Evolutionary conservation across 768 basidiomycete genomes (phyloP), one percentile per base, ranked within the genome.

Genomic region (Tylopilus cervinicoccineus): DNA sequence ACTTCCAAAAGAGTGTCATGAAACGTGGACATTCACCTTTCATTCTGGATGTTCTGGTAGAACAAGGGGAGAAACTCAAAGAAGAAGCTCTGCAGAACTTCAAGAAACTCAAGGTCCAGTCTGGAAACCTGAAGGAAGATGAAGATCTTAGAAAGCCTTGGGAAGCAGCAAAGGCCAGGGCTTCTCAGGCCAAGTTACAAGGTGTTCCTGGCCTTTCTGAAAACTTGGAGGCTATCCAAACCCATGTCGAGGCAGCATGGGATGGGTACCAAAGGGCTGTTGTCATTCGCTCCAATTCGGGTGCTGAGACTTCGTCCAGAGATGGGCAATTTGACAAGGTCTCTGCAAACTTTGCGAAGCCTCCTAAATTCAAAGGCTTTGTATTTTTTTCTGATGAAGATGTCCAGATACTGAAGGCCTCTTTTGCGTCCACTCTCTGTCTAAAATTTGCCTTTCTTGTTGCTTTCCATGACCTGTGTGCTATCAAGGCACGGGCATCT

Each of bases 401-500:
- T 40, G 56, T 83, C 5, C 42, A 52, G 37, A 41, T 2, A 3
- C 33, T 70, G 20, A 82, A 80, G 56, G 81, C 83, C 0, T 84
- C 84, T 0, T 80, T 70, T 33, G 83, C 85, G 0, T 78, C 78
- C 45, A 28, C 5, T 0, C 44, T 54, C n/a, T 52, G 52, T 1
- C 26, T 53, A 8, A 46, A 9, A 0, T 83, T 86, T 45, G 82
- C 66, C 0, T 83, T 83, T 56, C 53, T 55, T 0, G 73, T 85
- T 27, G 83, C 84, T 0, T 84, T 80, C 53, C 56, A 52, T 14
- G 69, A 70, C 1, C 54, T 86, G 1, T 82, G 80, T 52, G 42
- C 37, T 5, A 78, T 86, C 67, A 86, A 86, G 60, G 80, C 80
- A 0, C 57, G 59, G 5, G 67, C 73, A 7, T 53, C 61, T 20